Evolutionary conservation across 2,329 filamentous ascomycete species (phyloP), one percentile per base, ranked within the genome.

Genomic region (Periconia digitata): DNA sequence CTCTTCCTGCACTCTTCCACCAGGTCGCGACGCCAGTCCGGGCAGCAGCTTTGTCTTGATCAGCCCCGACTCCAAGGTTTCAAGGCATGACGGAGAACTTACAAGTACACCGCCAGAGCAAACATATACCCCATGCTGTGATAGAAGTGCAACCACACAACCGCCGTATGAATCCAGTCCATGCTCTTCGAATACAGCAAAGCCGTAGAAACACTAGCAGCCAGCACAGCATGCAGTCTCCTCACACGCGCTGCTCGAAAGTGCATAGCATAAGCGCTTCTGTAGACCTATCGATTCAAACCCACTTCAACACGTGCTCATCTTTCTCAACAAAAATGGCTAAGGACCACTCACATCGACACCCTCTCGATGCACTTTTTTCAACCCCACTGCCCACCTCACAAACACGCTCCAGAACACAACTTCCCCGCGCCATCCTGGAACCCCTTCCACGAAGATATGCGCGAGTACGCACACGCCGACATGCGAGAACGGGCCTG

Each of bases 401-500:
- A 36, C 21, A 27, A 39, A 45, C 16, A 45, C 35, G 3, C 21
- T 38, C 43, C 43, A 45, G 17, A 24, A 45, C 20, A 45, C 15
- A 6, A 45, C 22, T 16, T 45, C 43, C 3, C 43, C 43, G 15
- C 43, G 34, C 43, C 43, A 45, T 27, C 34, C 43, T n/a, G 8
- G 20, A 7, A 29, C n/a, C 21, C 39, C 21, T 10, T 38, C 8
- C 5, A 45, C 20, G 18, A 38, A 45, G 10, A 45, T 16, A 6
- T 45, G 43, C 17, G 34, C 34, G 10, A 45, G 43, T 35, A 45
- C 21, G 21, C 43, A 45, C 6, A 45, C 43, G 16, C 43, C 43
- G 22, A 45, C 39, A 23, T 45, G 43, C 5, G 21, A 39, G 35
- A 38, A 45, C 20, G 34, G 43, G 8, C 43, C 43, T 3, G 43